Conservation (phyloP, 805 yeast species). For the Candida fluviatilis region DNA sequence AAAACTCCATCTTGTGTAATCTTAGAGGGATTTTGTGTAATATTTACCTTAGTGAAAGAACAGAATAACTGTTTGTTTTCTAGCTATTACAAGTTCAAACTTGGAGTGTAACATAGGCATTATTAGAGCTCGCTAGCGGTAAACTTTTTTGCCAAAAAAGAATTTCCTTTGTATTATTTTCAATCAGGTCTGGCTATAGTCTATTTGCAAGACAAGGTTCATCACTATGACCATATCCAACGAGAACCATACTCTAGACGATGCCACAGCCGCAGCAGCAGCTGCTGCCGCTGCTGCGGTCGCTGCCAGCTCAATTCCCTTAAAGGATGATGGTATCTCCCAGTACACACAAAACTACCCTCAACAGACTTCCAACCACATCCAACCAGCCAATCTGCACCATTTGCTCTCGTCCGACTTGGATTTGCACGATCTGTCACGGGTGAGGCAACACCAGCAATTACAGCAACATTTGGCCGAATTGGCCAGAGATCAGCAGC, state of each 20-base stretch:
- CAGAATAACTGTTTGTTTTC: neutral
- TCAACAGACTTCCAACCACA: neutral
- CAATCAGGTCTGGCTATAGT: too few species aligned
- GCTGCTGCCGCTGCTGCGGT: slow-evolving; percentile 20
- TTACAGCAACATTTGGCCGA: slow-evolving; percentile 3
- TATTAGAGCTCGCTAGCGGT: too few species aligned
- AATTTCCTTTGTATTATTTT: too few species aligned
- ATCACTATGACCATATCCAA: slow-evolving; percentile 6
- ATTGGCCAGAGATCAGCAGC: neutral
- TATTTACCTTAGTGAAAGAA: neutral
- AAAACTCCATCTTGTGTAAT: neutral
- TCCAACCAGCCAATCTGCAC: neutral
- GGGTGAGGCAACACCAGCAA: neutral
- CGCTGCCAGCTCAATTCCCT: slow-evolving; percentile 10
- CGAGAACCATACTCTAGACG: slow-evolving; percentile 9
- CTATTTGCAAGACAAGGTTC: too few species aligned
- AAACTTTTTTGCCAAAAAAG: too few species aligned
- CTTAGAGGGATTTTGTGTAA: neutral
- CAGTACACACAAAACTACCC: neutral
- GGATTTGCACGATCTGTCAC: neutral
- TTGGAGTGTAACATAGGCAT: neutral
- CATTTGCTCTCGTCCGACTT: neutral
- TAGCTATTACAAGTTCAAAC: neutral
- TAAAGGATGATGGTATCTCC: slow-evolving; percentile 7
- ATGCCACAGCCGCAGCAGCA: slow-evolving; percentile 16